phyloP scores from a whole-genome alignment of 495 filamentous ascomycete species.

The Lasiosphaeria hispida region DNA sequence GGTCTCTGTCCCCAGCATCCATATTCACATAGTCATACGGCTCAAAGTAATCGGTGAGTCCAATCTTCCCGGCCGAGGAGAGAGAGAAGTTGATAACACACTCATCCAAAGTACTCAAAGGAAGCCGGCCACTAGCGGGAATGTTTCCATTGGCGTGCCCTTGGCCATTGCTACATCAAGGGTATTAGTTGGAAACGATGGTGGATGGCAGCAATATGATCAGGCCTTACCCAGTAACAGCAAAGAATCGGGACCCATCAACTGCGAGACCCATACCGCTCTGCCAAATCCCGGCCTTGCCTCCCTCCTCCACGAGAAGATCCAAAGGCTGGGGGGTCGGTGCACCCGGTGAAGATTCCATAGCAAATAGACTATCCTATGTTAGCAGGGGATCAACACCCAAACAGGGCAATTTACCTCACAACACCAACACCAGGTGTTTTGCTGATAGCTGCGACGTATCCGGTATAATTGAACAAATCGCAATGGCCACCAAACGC shows the following conservation, averaged over 20 bases:
- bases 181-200: too few relatives aligned
- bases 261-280: slow-evolving; percentile 40
- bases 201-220: too few relatives aligned
- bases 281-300: slow-evolving; percentile 45
- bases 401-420: slow-evolving; percentile 4
- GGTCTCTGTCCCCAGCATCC: slow-evolving; percentile 41
- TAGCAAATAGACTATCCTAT: slow-evolving; percentile 31
- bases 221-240: slow-evolving; percentile 33
- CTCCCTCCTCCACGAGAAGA: slow-evolving; percentile 25
- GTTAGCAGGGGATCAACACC: not conserved
- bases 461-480: slow-evolving; percentile 47
- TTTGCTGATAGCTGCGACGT: slow-evolving; percentile 35
- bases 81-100: slow-evolving; percentile 35
- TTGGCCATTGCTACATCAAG: slow-evolving; percentile 31
- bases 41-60: slow-evolving; percentile 41
- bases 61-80: slow-evolving; percentile 30
- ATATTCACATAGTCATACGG: slow-evolving; percentile 43
- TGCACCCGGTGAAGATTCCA: slow-evolving; percentile 33
- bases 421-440: slow-evolving; percentile 27
- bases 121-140: slow-evolving; percentile 34
- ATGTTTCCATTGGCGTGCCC: slow-evolving; percentile 37
- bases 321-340: slow-evolving; percentile 27
- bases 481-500: slow-evolving; percentile 49
- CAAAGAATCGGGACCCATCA: slow-evolving; percentile 41
- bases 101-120: slow-evolving; percentile 39